A percentile compares a stretch with the other conserved stretches of the same genome.
phyloP scores from a whole-genome alignment of 2,329 filamentous ascomycete genomes.

The Metarhizium brunneum region DNA sequence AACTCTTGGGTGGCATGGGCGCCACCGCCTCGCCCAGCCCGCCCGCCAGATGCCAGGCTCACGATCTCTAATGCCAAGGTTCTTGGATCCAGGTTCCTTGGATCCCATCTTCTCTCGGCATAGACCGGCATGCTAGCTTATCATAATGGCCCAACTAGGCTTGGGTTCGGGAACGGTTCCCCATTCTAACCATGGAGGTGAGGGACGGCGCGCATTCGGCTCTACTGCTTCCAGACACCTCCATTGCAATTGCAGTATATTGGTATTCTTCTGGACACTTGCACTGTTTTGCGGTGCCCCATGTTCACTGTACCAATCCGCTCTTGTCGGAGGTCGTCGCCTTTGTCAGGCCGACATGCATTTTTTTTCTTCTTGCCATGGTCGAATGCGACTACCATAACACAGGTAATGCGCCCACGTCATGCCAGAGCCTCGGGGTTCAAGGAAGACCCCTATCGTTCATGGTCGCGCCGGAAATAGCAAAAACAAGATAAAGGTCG shows the following conservation, averaged over 20 bases:
- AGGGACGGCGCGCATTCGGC: background rate
- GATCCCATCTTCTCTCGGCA: background rate
- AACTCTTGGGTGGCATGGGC: no score
- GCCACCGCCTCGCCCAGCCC: no score
- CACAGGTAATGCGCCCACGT: background rate
- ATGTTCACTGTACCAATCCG: background rate
- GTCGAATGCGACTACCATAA: background rate
- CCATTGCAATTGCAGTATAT: background rate
- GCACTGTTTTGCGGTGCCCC: background rate
- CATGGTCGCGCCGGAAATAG: no score
- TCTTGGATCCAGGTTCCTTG: no score
- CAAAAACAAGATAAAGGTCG: no score
- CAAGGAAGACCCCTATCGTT: no score
- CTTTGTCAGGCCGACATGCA: background rate
- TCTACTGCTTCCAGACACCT: background rate
- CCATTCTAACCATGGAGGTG: background rate
- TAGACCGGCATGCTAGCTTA: background rate
- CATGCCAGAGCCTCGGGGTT: background rate
- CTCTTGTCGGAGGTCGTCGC: no score
- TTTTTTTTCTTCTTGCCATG: background rate
- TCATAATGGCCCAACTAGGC: background rate
- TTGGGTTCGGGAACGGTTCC: background rate
- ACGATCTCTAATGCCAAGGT: no score
- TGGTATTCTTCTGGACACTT: no score
- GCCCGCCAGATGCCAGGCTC: no score